Evolutionary conservation across 257 asterid genomes (phyloP).

Genomic region (Capsicum chinense): DNA sequence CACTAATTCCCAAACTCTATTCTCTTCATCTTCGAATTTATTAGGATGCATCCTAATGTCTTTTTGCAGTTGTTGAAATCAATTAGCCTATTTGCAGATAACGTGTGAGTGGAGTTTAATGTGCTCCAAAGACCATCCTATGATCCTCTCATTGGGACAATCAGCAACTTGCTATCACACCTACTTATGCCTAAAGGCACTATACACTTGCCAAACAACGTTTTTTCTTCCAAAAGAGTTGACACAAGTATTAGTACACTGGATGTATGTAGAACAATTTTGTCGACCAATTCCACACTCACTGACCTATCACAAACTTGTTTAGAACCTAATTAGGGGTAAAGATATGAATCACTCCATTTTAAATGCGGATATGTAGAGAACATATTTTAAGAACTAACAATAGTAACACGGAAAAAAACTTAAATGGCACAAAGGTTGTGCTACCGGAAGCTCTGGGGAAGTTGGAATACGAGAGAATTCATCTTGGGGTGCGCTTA

Average conservation of each 20-base stretch:
- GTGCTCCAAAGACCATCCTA: slow-evolving; percentile 6
- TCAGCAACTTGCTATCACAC: neutral
- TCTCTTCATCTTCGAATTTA: no score
- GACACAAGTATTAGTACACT: neutral
- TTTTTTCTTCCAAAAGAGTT: neutral
- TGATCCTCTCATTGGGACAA: neutral
- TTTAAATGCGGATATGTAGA: slow-evolving; percentile 9
- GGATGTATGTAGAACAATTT: neutral
- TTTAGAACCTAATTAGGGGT: slow-evolving; percentile 18
- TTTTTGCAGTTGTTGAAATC: neutral
- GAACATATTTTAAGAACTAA: slow-evolving; percentile 13
- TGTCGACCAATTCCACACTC: neutral
- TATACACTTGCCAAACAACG: neutral
- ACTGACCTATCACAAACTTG: neutral
- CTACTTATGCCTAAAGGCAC: neutral
- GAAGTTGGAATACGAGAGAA: no score
- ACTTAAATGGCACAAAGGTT: neutral
- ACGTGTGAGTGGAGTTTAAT: neutral
- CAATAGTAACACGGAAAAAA: neutral
- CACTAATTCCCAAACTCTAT: no score
- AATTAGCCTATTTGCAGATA: slow-evolving; percentile 2
- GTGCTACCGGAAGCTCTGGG: no score
- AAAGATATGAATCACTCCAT: neutral
- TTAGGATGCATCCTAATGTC: neutral
- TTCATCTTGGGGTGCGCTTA: no score